These are phyloP conservation scores for Penicillium sp. DNA, from an alignment of 2,329 filamentous ascomycete genomes.

Conservation along the genomic window DNA sequence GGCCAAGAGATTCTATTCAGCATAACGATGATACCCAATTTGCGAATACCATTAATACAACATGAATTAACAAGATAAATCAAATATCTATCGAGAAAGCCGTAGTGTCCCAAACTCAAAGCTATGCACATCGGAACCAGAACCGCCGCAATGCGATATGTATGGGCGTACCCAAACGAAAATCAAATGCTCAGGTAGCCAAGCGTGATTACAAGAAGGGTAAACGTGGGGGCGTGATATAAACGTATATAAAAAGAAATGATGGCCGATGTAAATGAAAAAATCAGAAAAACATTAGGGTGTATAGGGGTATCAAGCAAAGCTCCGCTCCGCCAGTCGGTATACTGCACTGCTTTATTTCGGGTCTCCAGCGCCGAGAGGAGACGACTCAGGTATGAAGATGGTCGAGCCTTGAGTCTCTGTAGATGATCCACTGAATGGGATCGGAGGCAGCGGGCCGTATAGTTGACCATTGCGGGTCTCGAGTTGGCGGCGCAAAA, in stretches of 20 bases:
- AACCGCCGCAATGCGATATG: slow-evolving; percentile 22
- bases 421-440: slow-evolving; percentile 29
- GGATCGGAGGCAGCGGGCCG: slow-evolving; percentile 39
- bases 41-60: slow-evolving; percentile 1
- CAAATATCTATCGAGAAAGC: slow-evolving; percentile 18
- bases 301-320: slow-evolving; percentile 1
- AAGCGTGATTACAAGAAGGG: slow-evolving; percentile 20
- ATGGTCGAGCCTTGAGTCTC: slow-evolving; percentile 33
- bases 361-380: neutral
- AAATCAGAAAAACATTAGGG: neutral
- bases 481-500: slow-evolving; percentile 41
- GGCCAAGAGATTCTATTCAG: neutral
- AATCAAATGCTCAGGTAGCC: slow-evolving; percentile 1
- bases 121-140: slow-evolving; percentile 28
- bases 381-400: slow-evolving; percentile 21
- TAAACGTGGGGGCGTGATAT: slow-evolving; percentile 6
- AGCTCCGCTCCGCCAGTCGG: neutral
- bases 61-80: neutral
- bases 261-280: neutral
- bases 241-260: slow-evolving; percentile 4
- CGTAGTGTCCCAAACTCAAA: slow-evolving; percentile 14
- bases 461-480: slow-evolving; percentile 34
- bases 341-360: neutral
- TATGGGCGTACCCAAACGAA: slow-evolving; percentile 15
- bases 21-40: slow-evolving; percentile 13